Percentiles rank a stretch among this genome's conserved stretches.
phyloP scores from a whole-genome alignment of 768 basidiomycete species.

The Hygrophorus russula region DNA sequence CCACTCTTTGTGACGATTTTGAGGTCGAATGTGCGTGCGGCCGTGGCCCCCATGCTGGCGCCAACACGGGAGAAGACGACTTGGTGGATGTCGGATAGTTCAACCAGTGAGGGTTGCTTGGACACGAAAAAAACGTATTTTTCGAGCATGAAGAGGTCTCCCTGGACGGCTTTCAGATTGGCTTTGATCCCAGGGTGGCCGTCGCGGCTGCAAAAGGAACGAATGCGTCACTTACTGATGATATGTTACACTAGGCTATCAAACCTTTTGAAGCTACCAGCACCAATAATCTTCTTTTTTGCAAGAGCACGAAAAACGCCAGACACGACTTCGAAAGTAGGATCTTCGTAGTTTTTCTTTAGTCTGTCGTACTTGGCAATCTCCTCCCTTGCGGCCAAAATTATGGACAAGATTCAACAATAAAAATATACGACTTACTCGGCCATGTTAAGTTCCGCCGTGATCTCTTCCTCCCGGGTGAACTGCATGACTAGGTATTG shows the following conservation, averaged over 20 bases:
- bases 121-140: slow-evolving; percentile 98
- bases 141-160: slow-evolving; percentile 95
- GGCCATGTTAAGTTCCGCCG: slow-evolving; percentile 84
- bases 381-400: slow-evolving; percentile 45
- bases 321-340: slow-evolving; percentile 92
- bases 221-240: not conserved
- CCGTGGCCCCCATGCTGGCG: slow-evolving; percentile 67
- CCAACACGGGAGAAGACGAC: slow-evolving; percentile 92
- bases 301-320: slow-evolving; percentile 86
- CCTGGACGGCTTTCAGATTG: slow-evolving; percentile 93
- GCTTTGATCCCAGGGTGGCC: slow-evolving; percentile 95
- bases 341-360: slow-evolving; percentile 90
- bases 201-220: slow-evolving; percentile 48
- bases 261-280: slow-evolving; percentile 82
- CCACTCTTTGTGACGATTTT: slow-evolving; percentile 79
- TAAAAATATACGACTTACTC: slow-evolving; percentile 46
- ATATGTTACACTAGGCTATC: slow-evolving; percentile 6
- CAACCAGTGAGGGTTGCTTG: slow-evolving; percentile 85
- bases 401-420: not conserved
- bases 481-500: slow-evolving; percentile 99
- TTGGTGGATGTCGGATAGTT: slow-evolving; percentile 81
- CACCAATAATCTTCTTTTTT: slow-evolving; percentile 83
- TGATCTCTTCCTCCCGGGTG: slow-evolving; percentile 93
- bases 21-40: slow-evolving; percentile 90
- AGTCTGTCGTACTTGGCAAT: slow-evolving; percentile 71